phyloP scores from a whole-genome alignment of 164 flowering plant genomes.

The Piper betle region DNA sequence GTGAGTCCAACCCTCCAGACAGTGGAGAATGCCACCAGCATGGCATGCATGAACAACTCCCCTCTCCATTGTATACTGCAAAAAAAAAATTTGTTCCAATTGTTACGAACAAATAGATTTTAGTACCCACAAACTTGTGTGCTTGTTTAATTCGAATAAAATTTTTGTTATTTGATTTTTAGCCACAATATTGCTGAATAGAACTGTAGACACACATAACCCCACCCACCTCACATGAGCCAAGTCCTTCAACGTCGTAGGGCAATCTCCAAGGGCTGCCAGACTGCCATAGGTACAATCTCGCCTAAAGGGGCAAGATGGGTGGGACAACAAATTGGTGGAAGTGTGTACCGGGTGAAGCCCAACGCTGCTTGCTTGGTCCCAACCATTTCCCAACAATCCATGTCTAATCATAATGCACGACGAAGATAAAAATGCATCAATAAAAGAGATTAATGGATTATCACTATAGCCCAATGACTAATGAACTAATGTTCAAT shows the following conservation, averaged over 20 bases:
- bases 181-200: no score
- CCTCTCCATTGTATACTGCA: slow-evolving; percentile 77
- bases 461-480: no score
- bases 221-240: slow-evolving; percentile 62
- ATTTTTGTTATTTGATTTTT: no score
- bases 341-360: slow-evolving; percentile 79
- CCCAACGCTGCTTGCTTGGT: slow-evolving; percentile 67
- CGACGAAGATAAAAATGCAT: no score
- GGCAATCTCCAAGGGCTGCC: slow-evolving; percentile 92
- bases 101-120: no score
- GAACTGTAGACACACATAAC: no score
- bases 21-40: slow-evolving; percentile 87
- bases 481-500: no score
- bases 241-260: slow-evolving; percentile 65
- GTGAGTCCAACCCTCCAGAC: slow-evolving; percentile 79
- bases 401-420: slow-evolving; percentile 47
- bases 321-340: slow-evolving; percentile 97
- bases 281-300: slow-evolving; percentile 84
- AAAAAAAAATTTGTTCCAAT: neutral
- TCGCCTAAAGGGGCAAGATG: slow-evolving; percentile 44
- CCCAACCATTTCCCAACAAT: slow-evolving; percentile 86
- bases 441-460: no score
- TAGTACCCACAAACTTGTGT: no score
- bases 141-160: no score
- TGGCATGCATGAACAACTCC: slow-evolving; percentile 97